phyloP scores from a whole-genome alignment of 75 land plant species.

The Sequoiadendron giganteum region DNA sequence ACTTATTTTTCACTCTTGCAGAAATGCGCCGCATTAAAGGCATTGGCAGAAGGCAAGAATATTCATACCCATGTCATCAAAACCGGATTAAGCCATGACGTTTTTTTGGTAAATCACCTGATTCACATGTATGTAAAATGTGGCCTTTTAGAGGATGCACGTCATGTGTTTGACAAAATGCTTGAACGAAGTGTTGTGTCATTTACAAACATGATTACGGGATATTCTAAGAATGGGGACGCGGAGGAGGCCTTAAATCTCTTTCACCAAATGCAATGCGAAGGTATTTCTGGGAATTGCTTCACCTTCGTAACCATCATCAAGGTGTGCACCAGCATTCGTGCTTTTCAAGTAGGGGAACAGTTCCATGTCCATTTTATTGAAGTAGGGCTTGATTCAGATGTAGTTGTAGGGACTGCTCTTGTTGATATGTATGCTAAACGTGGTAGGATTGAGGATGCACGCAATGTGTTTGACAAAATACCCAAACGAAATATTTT shows the following conservation, averaged over 20 bases:
- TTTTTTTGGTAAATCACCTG: slow-evolving; percentile 11
- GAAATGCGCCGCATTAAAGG: background rate
- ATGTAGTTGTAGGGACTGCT: slow-evolving; percentile 27
- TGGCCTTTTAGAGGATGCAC: slow-evolving; percentile 28
- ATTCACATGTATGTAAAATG: slow-evolving; percentile 38
- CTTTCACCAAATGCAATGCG: slow-evolving; percentile 28
- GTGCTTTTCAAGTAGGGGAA: slow-evolving; percentile 22
- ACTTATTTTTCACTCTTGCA: slow-evolving; percentile 3
- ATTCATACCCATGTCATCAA: slow-evolving; percentile 15
- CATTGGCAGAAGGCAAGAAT: slow-evolving; percentile 2
- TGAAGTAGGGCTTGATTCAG: slow-evolving; percentile 22
- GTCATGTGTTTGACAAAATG: slow-evolving; percentile 28
- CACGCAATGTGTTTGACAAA: slow-evolving; percentile 13
- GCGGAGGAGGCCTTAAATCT: slow-evolving; percentile 23
- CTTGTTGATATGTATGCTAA: slow-evolving; percentile 46
- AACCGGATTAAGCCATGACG: background rate
- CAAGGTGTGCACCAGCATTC: slow-evolving; percentile 17
- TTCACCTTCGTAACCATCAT: slow-evolving; percentile 20
- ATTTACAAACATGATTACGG: slow-evolving; percentile 42
- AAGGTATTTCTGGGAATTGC: slow-evolving; percentile 23
- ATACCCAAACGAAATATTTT: slow-evolving; percentile 21
- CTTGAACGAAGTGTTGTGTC: slow-evolving; percentile 27
- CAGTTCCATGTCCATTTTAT: slow-evolving; percentile 19
- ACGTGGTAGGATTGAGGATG: slow-evolving; percentile 27
- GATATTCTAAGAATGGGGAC: slow-evolving; percentile 22